Base-by-base conservation (phyloP, 352 stramenopile genomes). In the Albugo candida region DNA sequence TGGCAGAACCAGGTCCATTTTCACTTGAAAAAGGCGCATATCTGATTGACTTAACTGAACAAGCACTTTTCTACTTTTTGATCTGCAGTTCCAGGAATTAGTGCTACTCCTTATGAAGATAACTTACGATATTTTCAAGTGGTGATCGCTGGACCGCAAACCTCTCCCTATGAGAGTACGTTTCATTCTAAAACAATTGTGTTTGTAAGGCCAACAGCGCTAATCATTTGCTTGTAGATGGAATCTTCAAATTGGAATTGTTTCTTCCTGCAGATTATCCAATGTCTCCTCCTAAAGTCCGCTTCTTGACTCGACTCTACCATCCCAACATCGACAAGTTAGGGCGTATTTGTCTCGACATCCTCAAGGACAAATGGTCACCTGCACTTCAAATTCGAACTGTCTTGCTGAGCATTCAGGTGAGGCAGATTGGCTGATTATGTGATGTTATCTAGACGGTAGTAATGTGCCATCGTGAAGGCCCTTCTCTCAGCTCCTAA, bases 311-410 rank as follows among this genome's bases (percentile, higher is more conserved):
- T 43, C 96, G 96, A 70, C 97, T 99, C 51, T 99, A 97, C 59
- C 94, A 99, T 65, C 92, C 92, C 13, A 98, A 98, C 74, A 95
- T 98, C 49, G 92, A 99, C 71, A 96, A 97, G 62, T 70, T 97
- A 12, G 93, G 93, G 17, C 70, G 93, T 49, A 99, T 99, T 63
- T 98, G 94, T 55, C 77, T 98, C 41, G 94, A 99, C 60, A 98
- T 99, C 61, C 72, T 99, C 49, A 98, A 99, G 65, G 92, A 98
- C 72, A 98, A 98, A 67, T 99, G 94, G 94, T 97, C 86, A 45
- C 94, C 94, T 0, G 93, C 93, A n/a, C 75, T 98, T 38, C 93
- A 98, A 75, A 99, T 99, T 64, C 72, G 93, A 59, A 98, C 93
- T 1, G 92, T 99, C 44, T 69, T 98, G 14, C 67, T 98, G 47